A percentile compares a stretch with the other conserved stretches of the same genome.
These are phyloP conservation scores for Karstenula rhodostoma DNA, from an alignment of 2,329 filamentous ascomycete genomes.

Conservation along the genomic window DNA sequence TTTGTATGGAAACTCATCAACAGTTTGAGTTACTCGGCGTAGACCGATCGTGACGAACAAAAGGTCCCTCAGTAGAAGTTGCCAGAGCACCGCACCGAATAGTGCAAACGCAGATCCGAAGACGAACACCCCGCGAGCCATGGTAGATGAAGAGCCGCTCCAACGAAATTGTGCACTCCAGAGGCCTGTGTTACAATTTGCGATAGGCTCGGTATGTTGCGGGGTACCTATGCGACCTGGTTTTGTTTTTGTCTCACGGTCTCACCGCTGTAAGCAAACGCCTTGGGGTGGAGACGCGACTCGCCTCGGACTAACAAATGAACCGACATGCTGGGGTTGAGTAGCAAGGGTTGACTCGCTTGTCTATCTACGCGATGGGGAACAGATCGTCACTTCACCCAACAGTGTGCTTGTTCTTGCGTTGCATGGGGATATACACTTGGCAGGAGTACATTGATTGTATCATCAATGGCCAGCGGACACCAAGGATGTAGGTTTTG, in stretches of 20 bases:
- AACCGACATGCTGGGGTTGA: background rate
- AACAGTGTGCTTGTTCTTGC: background rate
- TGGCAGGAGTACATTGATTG: background rate
- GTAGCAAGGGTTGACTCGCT: background rate
- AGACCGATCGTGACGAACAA: slow-evolving; percentile 33
- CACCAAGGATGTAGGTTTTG: background rate
- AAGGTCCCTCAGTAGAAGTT: slow-evolving; percentile 35
- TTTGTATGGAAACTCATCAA: slow-evolving; percentile 39
- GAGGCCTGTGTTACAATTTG: background rate
- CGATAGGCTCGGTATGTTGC: background rate
- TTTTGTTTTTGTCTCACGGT: background rate
- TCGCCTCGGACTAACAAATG: background rate
- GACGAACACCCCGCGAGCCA: slow-evolving; percentile 6
- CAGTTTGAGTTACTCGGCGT: slow-evolving; percentile 35
- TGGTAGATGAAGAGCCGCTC: background rate
- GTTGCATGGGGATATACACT: background rate
- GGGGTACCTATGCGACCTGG: background rate
- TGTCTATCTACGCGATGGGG: background rate
- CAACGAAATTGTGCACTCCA: background rate
- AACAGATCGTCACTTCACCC: background rate
- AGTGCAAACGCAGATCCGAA: slow-evolving; percentile 4
- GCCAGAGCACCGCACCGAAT: slow-evolving; percentile 34
- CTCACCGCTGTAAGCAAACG: background rate
- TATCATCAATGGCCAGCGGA: background rate
- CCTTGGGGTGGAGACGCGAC: background rate